phyloP scores from a whole-genome alignment of 768 basidiomycete species.

The Royoungia palumana region DNA sequence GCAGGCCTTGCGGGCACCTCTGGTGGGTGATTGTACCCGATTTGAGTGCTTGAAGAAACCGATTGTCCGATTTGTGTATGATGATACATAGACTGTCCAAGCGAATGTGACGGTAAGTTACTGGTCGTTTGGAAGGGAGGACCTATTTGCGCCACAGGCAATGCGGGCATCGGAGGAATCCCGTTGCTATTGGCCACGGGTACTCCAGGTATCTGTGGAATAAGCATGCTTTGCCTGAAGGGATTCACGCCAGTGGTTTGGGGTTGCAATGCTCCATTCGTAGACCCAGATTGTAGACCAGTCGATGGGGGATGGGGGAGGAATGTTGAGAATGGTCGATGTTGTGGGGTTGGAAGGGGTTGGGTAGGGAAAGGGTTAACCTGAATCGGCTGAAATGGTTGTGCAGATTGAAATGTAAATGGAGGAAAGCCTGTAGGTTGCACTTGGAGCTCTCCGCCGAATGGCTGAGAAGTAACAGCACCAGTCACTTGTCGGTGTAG shows the following conservation, averaged over 20 bases:
- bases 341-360: conserved; percentile 37
- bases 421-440: conserved; percentile 59
- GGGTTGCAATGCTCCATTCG: conserved; percentile 48
- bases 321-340: conserved; percentile 54
- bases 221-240: conserved; percentile 76
- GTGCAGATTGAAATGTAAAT: conserved; percentile 37
- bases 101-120: conserved; percentile 14
- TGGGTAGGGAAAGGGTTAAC: conserved; percentile 33
- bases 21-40: conserved; percentile 3
- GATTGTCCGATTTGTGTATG: conserved; percentile 10
- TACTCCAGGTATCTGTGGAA: conserved; percentile 61
- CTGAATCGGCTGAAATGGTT: conserved; percentile 17
- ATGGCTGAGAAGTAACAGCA: conserved; percentile 42
- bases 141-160: conserved; percentile 5
- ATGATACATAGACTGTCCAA: conserved; percentile 6
- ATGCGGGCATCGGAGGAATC: conserved; percentile 11
- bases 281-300: conserved; percentile 39
- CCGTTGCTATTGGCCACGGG: conserved; percentile 40
- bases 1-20: conserved; percentile 56
- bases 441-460: conserved; percentile 40
- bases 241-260: conserved; percentile 68
- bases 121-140: conserved; percentile 9
- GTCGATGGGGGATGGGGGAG: conserved; percentile 56
- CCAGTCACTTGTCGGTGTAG: conserved; percentile 52
- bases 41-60: conserved; percentile 1